Conservation (phyloP, 495 filamentous ascomycete species). For the Podospora appendiculata region DNA sequence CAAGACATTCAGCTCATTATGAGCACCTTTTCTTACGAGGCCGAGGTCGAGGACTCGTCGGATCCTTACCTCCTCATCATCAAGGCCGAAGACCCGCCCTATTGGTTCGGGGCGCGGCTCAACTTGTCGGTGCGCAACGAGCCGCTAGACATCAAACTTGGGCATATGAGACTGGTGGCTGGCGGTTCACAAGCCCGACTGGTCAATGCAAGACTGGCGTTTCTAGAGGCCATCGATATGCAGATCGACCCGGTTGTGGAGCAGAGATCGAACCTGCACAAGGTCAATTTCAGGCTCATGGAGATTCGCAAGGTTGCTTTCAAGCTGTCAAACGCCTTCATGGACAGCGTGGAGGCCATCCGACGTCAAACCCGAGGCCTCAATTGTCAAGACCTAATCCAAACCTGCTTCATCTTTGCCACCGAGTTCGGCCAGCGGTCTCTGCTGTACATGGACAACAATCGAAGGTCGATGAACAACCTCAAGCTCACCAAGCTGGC, state of each 20-base stretch:
- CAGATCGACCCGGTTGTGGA: constrained; percentile 83
- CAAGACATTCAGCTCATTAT: constrained; percentile 79
- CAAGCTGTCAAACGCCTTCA: constrained; percentile 96
- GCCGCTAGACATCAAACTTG: constrained; percentile 75
- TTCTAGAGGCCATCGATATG: constrained; percentile 68
- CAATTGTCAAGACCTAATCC: constrained; percentile 90
- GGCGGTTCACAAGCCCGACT: constrained; percentile 78
- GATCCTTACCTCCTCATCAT: constrained; percentile 81
- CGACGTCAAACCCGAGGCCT: constrained; percentile 73
- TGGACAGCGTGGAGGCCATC: constrained; percentile 95
- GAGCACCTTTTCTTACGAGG: constrained; percentile 78
- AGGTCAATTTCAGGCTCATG: constrained; percentile 85
- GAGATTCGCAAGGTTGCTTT: constrained; percentile 95
- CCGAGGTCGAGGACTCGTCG: constrained; percentile 62
- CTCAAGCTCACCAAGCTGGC: constrained; percentile 86
- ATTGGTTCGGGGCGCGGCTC: constrained; percentile 77
- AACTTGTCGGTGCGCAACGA: constrained; percentile 65
- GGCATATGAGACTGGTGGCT: constrained; percentile 81
- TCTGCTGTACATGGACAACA: constrained; percentile 85
- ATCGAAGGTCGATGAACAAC: constrained; percentile 92
- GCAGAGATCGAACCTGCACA: constrained; percentile 83
- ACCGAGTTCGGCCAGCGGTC: constrained; percentile 97
- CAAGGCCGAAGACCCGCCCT: constrained; percentile 66
- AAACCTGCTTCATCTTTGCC: constrained; percentile 98
- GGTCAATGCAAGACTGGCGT: constrained; percentile 65